Evolutionary conservation across 2,329 filamentous ascomycete species (phyloP), one percentile per base, ranked within the genome.

Genomic region (Diaporthe destruens): DNA sequence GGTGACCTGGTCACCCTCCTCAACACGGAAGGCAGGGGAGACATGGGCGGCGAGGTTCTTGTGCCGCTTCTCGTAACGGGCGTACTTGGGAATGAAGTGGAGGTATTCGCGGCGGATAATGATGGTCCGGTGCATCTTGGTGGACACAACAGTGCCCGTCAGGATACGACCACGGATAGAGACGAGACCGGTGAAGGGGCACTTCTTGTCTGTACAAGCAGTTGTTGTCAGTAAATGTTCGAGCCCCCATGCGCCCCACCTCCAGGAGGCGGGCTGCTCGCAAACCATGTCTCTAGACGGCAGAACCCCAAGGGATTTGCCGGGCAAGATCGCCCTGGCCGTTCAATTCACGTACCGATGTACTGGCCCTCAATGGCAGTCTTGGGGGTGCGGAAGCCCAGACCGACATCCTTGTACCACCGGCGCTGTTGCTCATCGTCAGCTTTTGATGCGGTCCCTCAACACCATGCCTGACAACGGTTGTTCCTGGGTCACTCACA

Each of bases 111-210:
- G 93, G 87, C 96, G 96, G 91, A 99, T 97, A 89, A 99, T 93
- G 85, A 98, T 89, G 82, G 96, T 99, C 88, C 96, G 94, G 94
- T 99, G 96, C 96, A 99, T 99, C 94, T 99, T 99, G 88, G 96
- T 99, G 82, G 96, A 98, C 84, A 98, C 93, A 84, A 99, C 96
- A 85, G 95, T 98, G 84, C 96, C 96, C 85, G 96, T 98, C 80
- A 99, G 91, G 91, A 99, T 99, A 96, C 96, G 96, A 87, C 96
- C 96, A 90, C 96, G 96, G 90, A 99, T 99, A 79, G 96, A 98
- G 86, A 99, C 95, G 86, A 96, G 90, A 86, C 97, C 97, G 81
- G 95, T 98, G 93, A 99, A 99, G 80, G 96, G 96, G 93, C 96
- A 99, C 92, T 99, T 99, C 94, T 99, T 99, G 93, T 99, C 96